Conservation (phyloP, 345 rosid genomes). For the Pistacia atlantica region DNA sequence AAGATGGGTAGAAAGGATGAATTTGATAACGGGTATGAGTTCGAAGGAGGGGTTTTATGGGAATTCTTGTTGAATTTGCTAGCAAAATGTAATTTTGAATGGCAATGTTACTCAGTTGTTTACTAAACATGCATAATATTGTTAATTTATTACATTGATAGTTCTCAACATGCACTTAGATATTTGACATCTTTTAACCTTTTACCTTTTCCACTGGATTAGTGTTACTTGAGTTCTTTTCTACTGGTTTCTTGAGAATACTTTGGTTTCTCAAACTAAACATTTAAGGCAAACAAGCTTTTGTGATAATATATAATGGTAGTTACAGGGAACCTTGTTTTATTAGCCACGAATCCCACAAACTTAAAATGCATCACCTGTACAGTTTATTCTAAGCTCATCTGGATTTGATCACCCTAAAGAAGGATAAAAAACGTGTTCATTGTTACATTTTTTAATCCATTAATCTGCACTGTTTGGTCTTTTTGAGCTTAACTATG, state of each 20-base stretch:
- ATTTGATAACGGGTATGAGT: not conserved
- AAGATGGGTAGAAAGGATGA: not conserved
- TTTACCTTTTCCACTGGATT: not conserved
- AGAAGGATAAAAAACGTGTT: not conserved
- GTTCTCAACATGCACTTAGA: not conserved
- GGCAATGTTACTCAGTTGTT: not conserved
- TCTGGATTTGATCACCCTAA: not conserved
- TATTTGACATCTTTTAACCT: not conserved
- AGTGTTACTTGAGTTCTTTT: not conserved
- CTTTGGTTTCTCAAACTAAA: not conserved
- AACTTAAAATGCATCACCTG: not conserved
- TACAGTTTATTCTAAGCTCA: not conserved
- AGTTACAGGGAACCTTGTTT: slow-evolving; percentile 1
- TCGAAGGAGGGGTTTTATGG: not conserved
- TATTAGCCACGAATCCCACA: not conserved
- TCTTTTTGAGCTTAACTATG: not conserved
- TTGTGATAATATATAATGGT: not conserved
- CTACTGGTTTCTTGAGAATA: not conserved
- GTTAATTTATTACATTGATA: not conserved
- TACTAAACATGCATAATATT: not conserved
- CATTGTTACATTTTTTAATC: not conserved
- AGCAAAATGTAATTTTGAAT: not conserved
- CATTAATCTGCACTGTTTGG: no score
- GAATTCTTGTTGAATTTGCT: not conserved
- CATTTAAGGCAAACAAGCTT: not conserved